A percentile compares a stretch with the other conserved stretches of the same genome.
Evolutionary conservation across 2,329 filamentous ascomycete genomes (phyloP).

Genomic region (Pseudocercospora ulei): DNA sequence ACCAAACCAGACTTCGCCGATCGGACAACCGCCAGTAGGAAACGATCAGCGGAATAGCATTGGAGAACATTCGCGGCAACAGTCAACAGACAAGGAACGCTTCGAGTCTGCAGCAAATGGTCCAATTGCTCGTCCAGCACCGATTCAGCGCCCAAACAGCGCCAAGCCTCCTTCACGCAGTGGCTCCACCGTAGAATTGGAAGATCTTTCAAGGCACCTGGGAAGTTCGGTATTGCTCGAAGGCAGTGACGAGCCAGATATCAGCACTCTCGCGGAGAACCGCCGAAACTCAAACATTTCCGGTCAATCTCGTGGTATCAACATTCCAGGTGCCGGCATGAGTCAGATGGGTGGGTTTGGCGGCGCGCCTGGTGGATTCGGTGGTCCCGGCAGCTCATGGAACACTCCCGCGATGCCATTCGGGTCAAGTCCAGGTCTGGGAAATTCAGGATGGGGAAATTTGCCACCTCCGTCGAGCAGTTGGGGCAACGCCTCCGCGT

Average conservation of each 20-base stretch:
- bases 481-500: conserved; percentile 36
- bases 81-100: conserved; percentile 51
- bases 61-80: conserved; percentile 60
- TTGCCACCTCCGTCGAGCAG: conserved; percentile 28
- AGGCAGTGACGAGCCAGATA: conserved; percentile 56
- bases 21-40: conserved; percentile 28
- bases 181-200: conserved; percentile 46
- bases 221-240: conserved; percentile 82
- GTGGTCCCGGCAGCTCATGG: conserved; percentile 35
- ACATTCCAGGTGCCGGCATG: conserved; percentile 29
- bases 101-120: conserved; percentile 57
- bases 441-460: conserved; percentile 36
- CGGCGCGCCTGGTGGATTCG: conserved; percentile 23
- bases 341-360: conserved; percentile 27
- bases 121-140: conserved; percentile 70
- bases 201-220: conserved; percentile 51
- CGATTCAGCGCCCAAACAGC: conserved; percentile 79
- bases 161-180: conserved; percentile 45
- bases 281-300: conserved; percentile 36
- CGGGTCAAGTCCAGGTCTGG: conserved; percentile 32
- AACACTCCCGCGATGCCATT: conserved; percentile 39
- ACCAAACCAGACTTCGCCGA: conserved; percentile 30
- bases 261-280: conserved; percentile 35
- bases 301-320: conserved; percentile 25
- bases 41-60: conserved; percentile 35